phyloP scores from a whole-genome alignment of 805 yeast species.

The Yueomyces sp. region DNA sequence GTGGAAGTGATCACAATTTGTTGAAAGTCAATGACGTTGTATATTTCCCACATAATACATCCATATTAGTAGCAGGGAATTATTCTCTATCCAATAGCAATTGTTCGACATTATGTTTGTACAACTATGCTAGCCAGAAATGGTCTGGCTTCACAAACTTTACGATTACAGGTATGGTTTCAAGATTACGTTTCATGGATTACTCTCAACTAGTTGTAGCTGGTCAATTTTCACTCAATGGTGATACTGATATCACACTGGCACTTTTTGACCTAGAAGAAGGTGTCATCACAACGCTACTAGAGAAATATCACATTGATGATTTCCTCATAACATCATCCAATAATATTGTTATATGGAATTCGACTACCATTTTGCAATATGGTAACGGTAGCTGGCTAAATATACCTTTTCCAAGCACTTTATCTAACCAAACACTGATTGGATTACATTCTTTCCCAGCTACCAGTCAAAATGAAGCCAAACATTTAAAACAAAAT shows the following conservation, averaged over 20 bases:
- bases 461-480: too few species aligned
- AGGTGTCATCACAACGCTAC: background rate
- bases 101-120: constrained; percentile 58
- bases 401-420: too few species aligned
- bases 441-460: too few species aligned
- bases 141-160: constrained; percentile 34
- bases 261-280: background rate
- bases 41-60: constrained; percentile 27
- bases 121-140: constrained; percentile 36
- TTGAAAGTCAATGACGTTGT: constrained; percentile 31
- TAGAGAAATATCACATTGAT: too few species aligned
- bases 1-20: constrained; percentile 23
- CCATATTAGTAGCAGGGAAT: constrained; percentile 54
- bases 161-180: constrained; percentile 37
- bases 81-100: constrained; percentile 44
- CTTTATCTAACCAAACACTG: too few species aligned
- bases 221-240: constrained; percentile 35
- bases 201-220: constrained; percentile 29
- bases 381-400: too few species aligned
- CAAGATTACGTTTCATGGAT: constrained; percentile 37
- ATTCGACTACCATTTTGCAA: too few species aligned
- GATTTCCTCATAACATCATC: too few species aligned
- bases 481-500: too few species aligned
- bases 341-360: too few species aligned
- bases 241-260: background rate